Base-by-base conservation (phyloP, 1,284 basidiomycete species). In the Porodaedalea pini region DNA sequence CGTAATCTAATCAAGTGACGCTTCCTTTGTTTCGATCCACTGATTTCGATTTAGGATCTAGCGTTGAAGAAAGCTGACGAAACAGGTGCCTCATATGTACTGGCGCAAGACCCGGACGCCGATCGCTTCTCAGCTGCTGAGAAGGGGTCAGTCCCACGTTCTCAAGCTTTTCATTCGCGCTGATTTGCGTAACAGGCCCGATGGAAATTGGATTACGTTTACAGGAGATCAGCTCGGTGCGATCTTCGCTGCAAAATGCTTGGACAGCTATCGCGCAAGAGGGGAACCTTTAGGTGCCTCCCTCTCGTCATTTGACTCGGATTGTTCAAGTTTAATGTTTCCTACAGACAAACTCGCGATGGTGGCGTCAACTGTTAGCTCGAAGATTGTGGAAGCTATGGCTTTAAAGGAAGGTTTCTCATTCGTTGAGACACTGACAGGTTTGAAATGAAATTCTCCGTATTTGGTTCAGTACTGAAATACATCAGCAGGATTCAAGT, bases 51-150 rank as follows among this genome's bases (percentile, higher is more conserved):
- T 27, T 63, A 92, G 90, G 81, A 90, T 65, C 73, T 86, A 1
- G 89, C 90, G 0, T 72, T 92, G 43, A 67, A 69, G 7, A 82
- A 80, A 1, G 90, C 88, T 2, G 73, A 82, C 25, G 60, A 66
- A 4, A 71, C 73, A 13, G 75, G 73, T 0, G 81, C 80, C 2
- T 65, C 70, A 31, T 85, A 90, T 66, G 82, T 94, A 1, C 73
- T 93, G 10, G 90, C 92, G 1, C 90, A 94, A 68, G 92, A 93
- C 70, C 92, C 91, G 0, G 91, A 94, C 66, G 81, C 87, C 5
- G 91, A 93, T 70, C 76, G 90, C 21, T 93, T 93, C 66, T 79
- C 85, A 15, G 91, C 88, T n/a, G 90, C 87, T 19, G 86, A 92
- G 69, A 82, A 76, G 71, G 65, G 74, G 87, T 85, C 63, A 60